Base-by-base conservation (phyloP, 306 rosid genomes). In the Cucurbita moschata region DNA sequence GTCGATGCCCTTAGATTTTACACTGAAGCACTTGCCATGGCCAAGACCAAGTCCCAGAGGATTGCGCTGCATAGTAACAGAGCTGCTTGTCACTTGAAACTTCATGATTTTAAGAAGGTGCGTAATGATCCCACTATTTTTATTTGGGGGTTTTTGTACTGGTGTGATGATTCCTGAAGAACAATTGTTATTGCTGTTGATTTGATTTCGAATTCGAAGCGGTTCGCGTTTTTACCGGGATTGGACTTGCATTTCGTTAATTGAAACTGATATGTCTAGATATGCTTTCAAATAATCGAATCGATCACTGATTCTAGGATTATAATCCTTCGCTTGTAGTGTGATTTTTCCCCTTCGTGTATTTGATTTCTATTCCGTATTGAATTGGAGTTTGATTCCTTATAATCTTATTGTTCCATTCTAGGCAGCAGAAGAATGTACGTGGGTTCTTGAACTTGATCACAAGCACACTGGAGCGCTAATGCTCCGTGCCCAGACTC, bases 371-470 rank as follows among this genome's bases (percentile, higher is more conserved):
- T 30, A 30, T 30, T 30, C 35, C 35, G 35, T 30, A 30, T 30
- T 30, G 2, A 30, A 4, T 40, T 7, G 8, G 8, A 40, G 43
- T 40, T 40, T 9, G 40, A 58, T 0, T 23, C 63, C 16, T 23
- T 47, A 4, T 12, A 60, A 65, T 52, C 12, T 77, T 74, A 12
- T 81, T 49, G 18, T 49, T 57, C 62, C 59, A 42, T 76, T 73
- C 58, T 84, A 92, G 97, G 97, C 96, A 16, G 95, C 97, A 72
- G 92, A 83, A 75, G 97, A 92, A 85, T 91, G 97, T 59, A 91
- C 97, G 35, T 91, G 91, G 19, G 97, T 91, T 72, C 93, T 91
- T 79, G 97, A 89, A 83, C 91, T 89, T 78, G 96, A 91, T 80
- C 79, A 78, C 61, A 75, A 84, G 13, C 97, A 91, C 80, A 89